A percentile compares a stretch with the other conserved stretches of the same genome.
phyloP scores from a whole-genome alignment of 495 filamentous ascomycete species.

The Mycothermus thermophilus region DNA sequence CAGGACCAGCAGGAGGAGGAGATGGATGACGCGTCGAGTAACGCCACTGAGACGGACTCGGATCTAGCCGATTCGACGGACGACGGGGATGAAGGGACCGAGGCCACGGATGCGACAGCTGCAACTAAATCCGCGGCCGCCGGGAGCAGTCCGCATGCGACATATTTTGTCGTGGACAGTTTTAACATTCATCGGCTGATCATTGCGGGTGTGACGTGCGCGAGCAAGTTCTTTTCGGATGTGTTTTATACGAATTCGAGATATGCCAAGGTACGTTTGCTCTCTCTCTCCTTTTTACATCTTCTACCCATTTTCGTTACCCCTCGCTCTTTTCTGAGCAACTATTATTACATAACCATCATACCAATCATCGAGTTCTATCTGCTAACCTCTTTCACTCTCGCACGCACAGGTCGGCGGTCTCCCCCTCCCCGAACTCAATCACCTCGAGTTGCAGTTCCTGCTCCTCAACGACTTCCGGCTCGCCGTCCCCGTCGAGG shows the following conservation, averaged over 20 bases:
- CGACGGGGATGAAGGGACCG: slow-evolving; percentile 17
- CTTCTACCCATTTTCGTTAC: background rate
- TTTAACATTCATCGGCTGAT: slow-evolving; percentile 98
- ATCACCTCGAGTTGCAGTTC: slow-evolving; percentile 95
- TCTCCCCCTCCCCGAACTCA: slow-evolving; percentile 87
- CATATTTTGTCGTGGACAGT: slow-evolving; percentile 94
- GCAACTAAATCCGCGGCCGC: slow-evolving; percentile 9
- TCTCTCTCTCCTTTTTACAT: too few relatives aligned
- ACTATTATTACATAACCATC: slow-evolving; percentile 1
- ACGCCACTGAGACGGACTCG: slow-evolving; percentile 23
- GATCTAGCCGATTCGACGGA: slow-evolving; percentile 27
- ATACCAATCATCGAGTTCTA: too few relatives aligned
- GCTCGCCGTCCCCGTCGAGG: slow-evolving; percentile 83
- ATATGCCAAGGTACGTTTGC: slow-evolving; percentile 79
- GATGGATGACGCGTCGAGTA: slow-evolving; percentile 3
- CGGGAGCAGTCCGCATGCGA: slow-evolving; percentile 25
- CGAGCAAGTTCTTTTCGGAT: slow-evolving; percentile 99
- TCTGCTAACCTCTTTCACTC: background rate
- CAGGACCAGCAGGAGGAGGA: slow-evolving; percentile 9
- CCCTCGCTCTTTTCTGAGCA: background rate
- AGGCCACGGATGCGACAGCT: background rate
- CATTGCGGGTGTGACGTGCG: slow-evolving; percentile 94
- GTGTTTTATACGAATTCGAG: slow-evolving; percentile 98
- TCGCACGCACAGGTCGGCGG: slow-evolving; percentile 85
- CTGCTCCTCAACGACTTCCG: slow-evolving; percentile 94